Base-by-base conservation (phyloP, 305 asterid species). In the Fraxinus ornus region DNA sequence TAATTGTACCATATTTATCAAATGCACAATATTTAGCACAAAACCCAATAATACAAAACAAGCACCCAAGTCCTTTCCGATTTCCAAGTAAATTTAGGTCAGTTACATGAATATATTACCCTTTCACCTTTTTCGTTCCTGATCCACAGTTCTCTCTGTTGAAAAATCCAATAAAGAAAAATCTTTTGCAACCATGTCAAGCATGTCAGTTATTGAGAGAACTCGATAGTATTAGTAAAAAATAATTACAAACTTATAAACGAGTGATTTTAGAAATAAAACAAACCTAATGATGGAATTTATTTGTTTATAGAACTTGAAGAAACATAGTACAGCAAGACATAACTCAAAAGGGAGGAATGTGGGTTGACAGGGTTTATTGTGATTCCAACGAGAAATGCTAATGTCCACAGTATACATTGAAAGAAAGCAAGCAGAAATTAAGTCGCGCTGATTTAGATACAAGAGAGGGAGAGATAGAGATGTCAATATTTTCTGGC, bases 351-450 rank as follows among this genome's bases (percentile, higher is more conserved):
- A 26, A 74, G 44, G 4, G 4, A 22, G 39, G 10, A 78, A 39
- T 21, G 57, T 15, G 41, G 36, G 36, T 41, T 44, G 32, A 7
- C 0, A 21, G 32, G 70, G 13, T 60, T 19, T 21, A 60, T 60
- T 60, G 30, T 19, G 74, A 66, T 78, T 64, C 70, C 75, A 21
- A 73, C 15, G 1, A 77, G 72, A 70, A 62, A 76, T 60, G 39
- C 15, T 74, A 79, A 39, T n/a, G 49, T 73, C 5, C 64, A 71
- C 78, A 0, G 33, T 78, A 49, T 4, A 79, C 81, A 80, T 82
- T 32, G 41, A 83, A 76, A 78, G 44, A 80, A 82, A 22, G 70
- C 49, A 75, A 3, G 55, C 24, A 32, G 72, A 28, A 78, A 9
- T 70, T 41, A 77, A n/a, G 66, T 44, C 47, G 5, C n/a, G 4